Base-by-base conservation (phyloP, 2,329 filamentous ascomycete species). In the Thermomyces lanuginosus region DNA sequence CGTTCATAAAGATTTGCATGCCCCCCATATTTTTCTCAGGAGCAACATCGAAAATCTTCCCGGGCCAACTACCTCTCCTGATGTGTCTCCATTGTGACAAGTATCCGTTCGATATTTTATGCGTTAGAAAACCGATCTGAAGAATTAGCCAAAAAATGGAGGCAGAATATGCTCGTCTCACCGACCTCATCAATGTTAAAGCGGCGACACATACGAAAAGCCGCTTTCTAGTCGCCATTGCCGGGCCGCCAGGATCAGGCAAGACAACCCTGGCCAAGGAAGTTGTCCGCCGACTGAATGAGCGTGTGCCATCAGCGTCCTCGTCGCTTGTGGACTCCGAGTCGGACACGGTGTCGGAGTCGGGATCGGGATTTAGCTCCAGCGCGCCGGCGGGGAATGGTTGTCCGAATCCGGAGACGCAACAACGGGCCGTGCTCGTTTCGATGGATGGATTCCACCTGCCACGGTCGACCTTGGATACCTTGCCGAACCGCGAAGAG, bases 361-460 rank as follows among this genome's bases (percentile, higher is more conserved):
- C n/a, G n/a, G n/a, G n/a, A n/a, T n/a, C n/a, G n/a, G n/a, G n/a
- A n/a, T n/a, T n/a, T n/a, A n/a, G n/a, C n/a, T n/a, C n/a, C n/a
- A 10, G 18, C 18, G 10, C 18, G 18, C 10, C 18, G 7, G 10
- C 18, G 7, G 18, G 7, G 8, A 20, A 20, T 20, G 18, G 18
- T 10, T 8, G 8, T 8, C 10, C 18, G 18, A 11, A 8, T 6
- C 7, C 21, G 8, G 7, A 6, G 11, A 6, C 8, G 21, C 8
- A 7, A 7, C 21, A 7, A 8, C 33, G 28, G 5, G 38, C 46
- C 1, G 33, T 38, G 1, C 34, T 44, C 1, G 34, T 53, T 5
- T 45, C 49, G 5, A 51, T 55, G 48, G 52, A 55, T 25, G 53
- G 52, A 8, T 56, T 54, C 27, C 52, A 55, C 32, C 36, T 46